These are phyloP conservation scores for Neolentinus lepideus DNA, from an alignment of 1,284 basidiomycete species.

Conservation along the genomic window DNA sequence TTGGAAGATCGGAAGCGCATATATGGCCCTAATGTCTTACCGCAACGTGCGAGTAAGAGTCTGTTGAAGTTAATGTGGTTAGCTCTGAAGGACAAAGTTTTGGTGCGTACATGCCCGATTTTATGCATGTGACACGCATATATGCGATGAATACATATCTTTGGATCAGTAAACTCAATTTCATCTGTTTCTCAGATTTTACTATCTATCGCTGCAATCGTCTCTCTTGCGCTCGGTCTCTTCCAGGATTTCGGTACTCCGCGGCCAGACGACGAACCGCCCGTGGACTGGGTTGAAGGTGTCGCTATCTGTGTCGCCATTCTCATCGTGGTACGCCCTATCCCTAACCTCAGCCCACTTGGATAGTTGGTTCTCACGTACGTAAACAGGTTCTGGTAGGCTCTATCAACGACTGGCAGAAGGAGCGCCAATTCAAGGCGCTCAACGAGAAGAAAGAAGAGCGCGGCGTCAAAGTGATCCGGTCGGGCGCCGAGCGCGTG, in stretches of 20 bases:
- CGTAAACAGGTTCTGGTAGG: constrained; percentile 68
- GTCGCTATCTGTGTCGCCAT: constrained; percentile 94
- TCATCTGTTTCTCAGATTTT: constrained; percentile 51
- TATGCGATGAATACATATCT: neutral
- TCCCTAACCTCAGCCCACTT: neutral
- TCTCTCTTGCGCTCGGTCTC: constrained; percentile 91
- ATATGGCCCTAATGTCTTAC: constrained; percentile 83
- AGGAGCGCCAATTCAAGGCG: constrained; percentile 90
- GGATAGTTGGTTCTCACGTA: neutral
- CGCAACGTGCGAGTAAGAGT: constrained; percentile 71
- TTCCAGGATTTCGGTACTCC: constrained; percentile 87
- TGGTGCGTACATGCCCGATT: constrained; percentile 43
- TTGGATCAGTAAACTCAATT: neutral
- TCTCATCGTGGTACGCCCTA: constrained; percentile 68
- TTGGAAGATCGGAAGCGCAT: constrained; percentile 64
- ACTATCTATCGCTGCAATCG: constrained; percentile 84
- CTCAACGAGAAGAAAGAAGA: constrained; percentile 97
- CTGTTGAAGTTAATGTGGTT: constrained; percentile 88
- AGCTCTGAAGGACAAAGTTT: constrained; percentile 92
- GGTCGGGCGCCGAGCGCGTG: constrained; percentile 73
- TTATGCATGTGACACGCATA: neutral
- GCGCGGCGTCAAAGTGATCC: constrained; percentile 87
- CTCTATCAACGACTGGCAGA: constrained; percentile 92
- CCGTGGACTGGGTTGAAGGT: constrained; percentile 96
- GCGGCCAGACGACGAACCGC: constrained; percentile 49